phyloP scores from a whole-genome alignment of 192 early-diverging fungal species.

The Dispira simplex region DNA sequence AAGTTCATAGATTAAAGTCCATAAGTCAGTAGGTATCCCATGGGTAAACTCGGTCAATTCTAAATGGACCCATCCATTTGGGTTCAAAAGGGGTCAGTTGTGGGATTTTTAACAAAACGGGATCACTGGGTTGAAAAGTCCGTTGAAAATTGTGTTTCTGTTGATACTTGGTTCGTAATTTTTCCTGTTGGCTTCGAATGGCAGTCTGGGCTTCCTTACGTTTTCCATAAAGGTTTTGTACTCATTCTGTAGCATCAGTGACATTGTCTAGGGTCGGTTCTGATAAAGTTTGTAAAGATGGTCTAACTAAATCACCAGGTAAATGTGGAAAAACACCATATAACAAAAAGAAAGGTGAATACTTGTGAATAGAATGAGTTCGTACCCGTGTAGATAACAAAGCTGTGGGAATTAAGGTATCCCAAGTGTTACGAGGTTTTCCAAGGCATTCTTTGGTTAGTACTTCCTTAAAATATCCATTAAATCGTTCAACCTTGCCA shows the following conservation, averaged over 20 bases:
- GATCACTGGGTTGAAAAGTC: neutral
- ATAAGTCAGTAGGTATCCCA: neutral
- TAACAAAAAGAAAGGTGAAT: neutral
- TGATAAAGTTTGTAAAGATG: neutral
- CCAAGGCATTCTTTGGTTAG: neutral
- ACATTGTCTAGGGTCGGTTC: neutral
- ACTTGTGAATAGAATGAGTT: neutral
- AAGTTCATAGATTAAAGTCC: neutral
- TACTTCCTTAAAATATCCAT: constrained; percentile 10
- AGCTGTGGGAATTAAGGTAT: neutral
- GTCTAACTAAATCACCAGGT: neutral
- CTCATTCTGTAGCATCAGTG: neutral
- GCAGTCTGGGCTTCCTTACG: neutral
- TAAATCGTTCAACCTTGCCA: constrained; percentile 14
- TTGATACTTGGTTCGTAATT: neutral
- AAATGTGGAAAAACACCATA: neutral
- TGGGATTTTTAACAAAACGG: neutral
- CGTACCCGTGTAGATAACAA: neutral
- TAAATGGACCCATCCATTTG: neutral
- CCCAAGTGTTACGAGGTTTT: constrained; percentile 10
- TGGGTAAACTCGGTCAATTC: neutral
- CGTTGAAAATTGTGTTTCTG: neutral
- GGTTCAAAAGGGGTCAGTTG: neutral
- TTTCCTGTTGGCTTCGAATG: neutral
- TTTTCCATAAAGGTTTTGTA: neutral